phyloP scores from a whole-genome alignment of 2,329 filamentous ascomycete genomes.

The Fusarium sp. region DNA sequence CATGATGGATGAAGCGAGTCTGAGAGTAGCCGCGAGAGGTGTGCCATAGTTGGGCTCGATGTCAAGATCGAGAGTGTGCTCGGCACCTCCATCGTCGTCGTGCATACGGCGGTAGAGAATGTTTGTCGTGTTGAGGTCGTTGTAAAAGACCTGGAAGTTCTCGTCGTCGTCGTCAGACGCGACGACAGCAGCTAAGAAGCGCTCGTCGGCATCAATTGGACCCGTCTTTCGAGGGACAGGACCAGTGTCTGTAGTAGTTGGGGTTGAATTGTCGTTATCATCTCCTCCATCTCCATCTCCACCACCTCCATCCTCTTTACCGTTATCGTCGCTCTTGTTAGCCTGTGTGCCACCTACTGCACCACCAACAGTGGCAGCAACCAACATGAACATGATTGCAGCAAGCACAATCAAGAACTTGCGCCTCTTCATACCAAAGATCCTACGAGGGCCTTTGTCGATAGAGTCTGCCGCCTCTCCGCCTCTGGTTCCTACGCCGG shows the following conservation, averaged over 20 bases:
- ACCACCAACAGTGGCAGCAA: conserved; percentile 31
- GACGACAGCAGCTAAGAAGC: conserved; percentile 18
- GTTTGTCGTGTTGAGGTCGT: conserved; percentile 27
- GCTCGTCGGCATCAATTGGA: conserved; percentile 25
- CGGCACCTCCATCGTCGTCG: conserved; percentile 8
- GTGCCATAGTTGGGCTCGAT: conserved; percentile 34
- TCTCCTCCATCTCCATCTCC: not conserved
- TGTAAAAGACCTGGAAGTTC: conserved; percentile 35
- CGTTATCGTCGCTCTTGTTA: not conserved
- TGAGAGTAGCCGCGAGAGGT: conserved; percentile 26
- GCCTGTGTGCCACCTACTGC: conserved; percentile 25
- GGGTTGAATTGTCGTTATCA: not conserved
- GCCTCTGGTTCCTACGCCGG: conserved; percentile 9
- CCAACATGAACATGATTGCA: conserved; percentile 19
- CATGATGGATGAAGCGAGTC: conserved; percentile 4
- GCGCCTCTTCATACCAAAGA: conserved; percentile 28
- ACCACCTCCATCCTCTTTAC: not conserved
- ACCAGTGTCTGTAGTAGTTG: conserved; percentile 2
- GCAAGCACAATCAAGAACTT: conserved; percentile 29
- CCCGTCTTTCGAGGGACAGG: conserved; percentile 23
- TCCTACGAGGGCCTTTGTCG: conserved; percentile 5
- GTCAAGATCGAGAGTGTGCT: conserved; percentile 21
- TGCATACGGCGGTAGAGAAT: conserved; percentile 28
- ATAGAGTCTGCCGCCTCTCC: conserved; percentile 2
- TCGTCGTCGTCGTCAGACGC: conserved; percentile 15